A percentile compares a stretch with the other conserved stretches of the same genome.
phyloP scores from a whole-genome alignment of 2,329 filamentous ascomycete species.

The Alternaria gaisen region DNA sequence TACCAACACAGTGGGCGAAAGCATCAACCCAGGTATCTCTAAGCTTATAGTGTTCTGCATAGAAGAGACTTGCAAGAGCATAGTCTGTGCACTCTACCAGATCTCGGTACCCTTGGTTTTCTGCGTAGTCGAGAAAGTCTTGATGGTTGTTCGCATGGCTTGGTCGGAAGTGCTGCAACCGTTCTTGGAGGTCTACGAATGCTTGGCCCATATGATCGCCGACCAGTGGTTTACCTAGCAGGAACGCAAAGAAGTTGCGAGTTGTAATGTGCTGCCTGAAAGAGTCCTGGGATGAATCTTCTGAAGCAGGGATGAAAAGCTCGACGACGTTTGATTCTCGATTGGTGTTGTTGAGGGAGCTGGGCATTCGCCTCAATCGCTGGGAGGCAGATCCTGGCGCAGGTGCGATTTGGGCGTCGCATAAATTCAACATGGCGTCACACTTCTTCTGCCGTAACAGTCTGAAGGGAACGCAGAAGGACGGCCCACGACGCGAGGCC shows the following conservation, averaged over 20 bases:
- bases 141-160: conserved; percentile 63
- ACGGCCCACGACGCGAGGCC: conserved; percentile 70
- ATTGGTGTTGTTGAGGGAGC: conserved; percentile 54
- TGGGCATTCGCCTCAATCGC: conserved; percentile 26
- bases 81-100: conserved; percentile 72
- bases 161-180: conserved; percentile 69
- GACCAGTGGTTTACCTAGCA: conserved; percentile 71
- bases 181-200: conserved; percentile 70
- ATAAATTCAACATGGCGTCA: conserved; percentile 64
- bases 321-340: conserved; percentile 55
- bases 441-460: conserved; percentile 67
- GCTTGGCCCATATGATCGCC: conserved; percentile 71
- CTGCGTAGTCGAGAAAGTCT: conserved; percentile 71
- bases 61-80: conserved; percentile 71
- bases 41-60: conserved; percentile 72
- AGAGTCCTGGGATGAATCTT: conserved; percentile 61
- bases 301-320: conserved; percentile 74
- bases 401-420: conserved; percentile 48
- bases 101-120: conserved; percentile 74
- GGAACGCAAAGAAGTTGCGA: conserved; percentile 79
- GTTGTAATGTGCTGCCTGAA: conserved; percentile 73
- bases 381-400: conserved; percentile 13
- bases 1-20: conserved; percentile 80
- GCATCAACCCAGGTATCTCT: conserved; percentile 75
- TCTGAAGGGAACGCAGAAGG: conserved; percentile 71